Conservation (phyloP, 805 yeast genomes). For the Saccharomycopsis selenospora region DNA sequence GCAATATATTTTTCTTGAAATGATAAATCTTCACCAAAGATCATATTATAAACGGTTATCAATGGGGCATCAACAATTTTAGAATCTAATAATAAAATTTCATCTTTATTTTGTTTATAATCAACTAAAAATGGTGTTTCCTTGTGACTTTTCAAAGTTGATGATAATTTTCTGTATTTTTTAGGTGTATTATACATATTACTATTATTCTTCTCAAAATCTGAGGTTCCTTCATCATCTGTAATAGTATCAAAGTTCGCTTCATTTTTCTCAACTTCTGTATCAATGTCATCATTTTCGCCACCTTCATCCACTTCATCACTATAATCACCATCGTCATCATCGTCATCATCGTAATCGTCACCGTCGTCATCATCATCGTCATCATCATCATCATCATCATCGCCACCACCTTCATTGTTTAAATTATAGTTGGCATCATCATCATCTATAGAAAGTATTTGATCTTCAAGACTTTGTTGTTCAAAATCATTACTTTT, state of each 20-base stretch:
- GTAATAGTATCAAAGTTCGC: no score
- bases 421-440: slow-evolving; percentile 23
- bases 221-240: slow-evolving; percentile 23
- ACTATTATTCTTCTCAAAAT: slow-evolving; percentile 23
- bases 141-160: slow-evolving; percentile 9
- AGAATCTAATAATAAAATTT: slow-evolving; percentile 43
- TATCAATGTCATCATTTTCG: slow-evolving; percentile 23
- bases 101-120: slow-evolving; percentile 37
- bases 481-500: slow-evolving; percentile 19
- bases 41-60: slow-evolving; percentile 60
- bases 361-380: slow-evolving; percentile 22
- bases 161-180: slow-evolving; percentile 16
- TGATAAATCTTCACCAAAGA: slow-evolving; percentile 53
- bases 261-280: slow-evolving; percentile 25
- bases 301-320: slow-evolving; percentile 29
- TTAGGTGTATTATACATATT: slow-evolving; percentile 19
- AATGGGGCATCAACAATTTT: slow-evolving; percentile 60
- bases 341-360: slow-evolving; percentile 20
- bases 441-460: slow-evolving; percentile 41
- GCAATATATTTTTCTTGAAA: slow-evolving; percentile 38
- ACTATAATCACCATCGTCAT: slow-evolving; percentile 21
- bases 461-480: slow-evolving; percentile 28
- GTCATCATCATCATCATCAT: slow-evolving; percentile 19
- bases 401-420: slow-evolving; percentile 21
- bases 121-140: slow-evolving; percentile 2